Evolutionary conservation across 2,329 filamentous ascomycete species (phyloP), one percentile per base, ranked within the genome.

Genomic region (Alternaria viburni): DNA sequence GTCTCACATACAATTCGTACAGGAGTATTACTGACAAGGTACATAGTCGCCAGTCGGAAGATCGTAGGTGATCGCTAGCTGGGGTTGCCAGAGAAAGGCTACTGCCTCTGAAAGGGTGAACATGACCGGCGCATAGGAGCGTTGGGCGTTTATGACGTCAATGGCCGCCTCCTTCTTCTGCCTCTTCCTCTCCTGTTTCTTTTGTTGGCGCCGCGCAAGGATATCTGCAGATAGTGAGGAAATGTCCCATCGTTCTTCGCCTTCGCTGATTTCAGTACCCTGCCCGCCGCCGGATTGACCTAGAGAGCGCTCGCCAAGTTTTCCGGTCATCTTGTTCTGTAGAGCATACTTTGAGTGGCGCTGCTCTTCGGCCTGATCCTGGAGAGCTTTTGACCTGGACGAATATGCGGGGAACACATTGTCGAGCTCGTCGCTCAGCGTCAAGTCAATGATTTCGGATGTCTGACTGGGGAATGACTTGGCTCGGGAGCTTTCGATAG

Each of bases 21-120:
- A 41, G 36, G 36, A n/a, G 4, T 10, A 9, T 41, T 41, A 41
- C 36, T 41, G 36, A 41, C 36, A 41, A n/a, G 36, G 36, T 41
- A 65, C 15, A n/a, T 43, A 19, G 11, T 61, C 61, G 36, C 65
- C 67, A 6, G 58, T 66, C 12, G 17, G 59, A 41, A 64, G 41
- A 26, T 60, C 23, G 45, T 58, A 64, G 47, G 50, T 45, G 12
- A 68, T 58, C 23, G 55, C 57, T 19, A 28, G 41, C 46, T 25
- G 43, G 7, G 28, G 17, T 11, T 54, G 15, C 2, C 28, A 32
- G 13, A 68, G 49, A 19, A 49, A 45, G 26, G 59, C 51, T 11
- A 70, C 41, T 12, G 68, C 68, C 45, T 69, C 59, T 26, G 36
- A 4, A 1, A 54, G 32, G 1, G 68, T 66, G 58, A 68, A 68